phyloP scores from a whole-genome alignment of 495 filamentous ascomycete species.

The Rhizodiscina lignyota region DNA sequence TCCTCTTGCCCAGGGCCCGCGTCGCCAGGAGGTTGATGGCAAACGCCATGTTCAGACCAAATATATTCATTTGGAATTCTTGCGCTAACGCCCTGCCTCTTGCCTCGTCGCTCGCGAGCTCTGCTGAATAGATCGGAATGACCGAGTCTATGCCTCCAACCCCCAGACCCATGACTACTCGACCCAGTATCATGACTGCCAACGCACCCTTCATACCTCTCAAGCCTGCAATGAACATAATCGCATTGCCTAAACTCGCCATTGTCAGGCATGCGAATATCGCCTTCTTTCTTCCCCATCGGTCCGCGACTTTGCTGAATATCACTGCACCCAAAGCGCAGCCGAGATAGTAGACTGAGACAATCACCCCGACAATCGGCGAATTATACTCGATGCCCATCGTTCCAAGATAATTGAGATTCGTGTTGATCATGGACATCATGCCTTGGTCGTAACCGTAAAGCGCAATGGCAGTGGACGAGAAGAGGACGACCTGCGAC shows the following conservation, averaged over 20 bases:
- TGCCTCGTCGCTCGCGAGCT: constrained; percentile 30
- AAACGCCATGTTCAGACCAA: constrained; percentile 38
- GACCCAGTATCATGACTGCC: constrained; percentile 31
- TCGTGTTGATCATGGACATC: constrained; percentile 46
- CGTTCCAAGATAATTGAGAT: constrained; percentile 33
- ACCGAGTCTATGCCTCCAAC: constrained; percentile 40
- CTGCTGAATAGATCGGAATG: constrained; percentile 38
- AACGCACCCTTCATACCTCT: constrained; percentile 25
- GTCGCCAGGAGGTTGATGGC: constrained; percentile 24
- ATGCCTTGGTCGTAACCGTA: constrained; percentile 40
- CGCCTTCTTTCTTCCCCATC: constrained; percentile 28
- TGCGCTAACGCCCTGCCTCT: constrained; percentile 36
- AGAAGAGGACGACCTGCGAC: constrained; percentile 32
- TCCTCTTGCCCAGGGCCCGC: constrained; percentile 17
- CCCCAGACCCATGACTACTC: constrained; percentile 37
- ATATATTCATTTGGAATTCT: constrained; percentile 43
- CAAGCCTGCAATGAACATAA: constrained; percentile 38
- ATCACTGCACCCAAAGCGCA: constrained; percentile 35
- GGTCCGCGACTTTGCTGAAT: constrained; percentile 31
- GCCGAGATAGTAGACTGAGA: constrained; percentile 42
- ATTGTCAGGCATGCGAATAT: constrained; percentile 33
- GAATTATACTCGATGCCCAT: constrained; percentile 32
- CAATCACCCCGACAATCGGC: constrained; percentile 36
- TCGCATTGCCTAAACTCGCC: constrained; percentile 31
- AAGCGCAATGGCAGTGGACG: constrained; percentile 37